Evolutionary conservation across 768 basidiomycete genomes (phyloP).

Genomic region (Lentinula sp.): DNA sequence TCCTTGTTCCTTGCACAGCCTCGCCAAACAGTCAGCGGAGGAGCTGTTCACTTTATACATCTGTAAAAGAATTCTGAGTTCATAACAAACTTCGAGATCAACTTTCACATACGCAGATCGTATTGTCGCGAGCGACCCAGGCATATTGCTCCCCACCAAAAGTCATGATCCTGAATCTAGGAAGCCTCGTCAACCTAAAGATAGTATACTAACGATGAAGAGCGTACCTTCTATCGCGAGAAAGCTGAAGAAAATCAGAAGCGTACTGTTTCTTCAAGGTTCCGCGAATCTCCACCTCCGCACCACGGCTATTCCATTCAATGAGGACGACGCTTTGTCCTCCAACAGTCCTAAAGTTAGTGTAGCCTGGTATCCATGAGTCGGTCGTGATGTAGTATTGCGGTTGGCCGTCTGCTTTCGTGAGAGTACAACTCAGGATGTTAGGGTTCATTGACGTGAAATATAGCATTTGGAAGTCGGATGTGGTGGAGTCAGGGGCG

Average conservation of each 20-base stretch:
- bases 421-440: slow-evolving; percentile 48
- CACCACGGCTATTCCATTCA: slow-evolving; percentile 44
- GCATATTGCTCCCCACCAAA: slow-evolving; percentile 42
- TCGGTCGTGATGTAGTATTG: slow-evolving; percentile 48
- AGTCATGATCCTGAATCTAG: slow-evolving; percentile 45
- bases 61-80: slow-evolving; percentile 22
- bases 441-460: slow-evolving; percentile 47
- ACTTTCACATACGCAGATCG: slow-evolving; percentile 40
- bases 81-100: neutral
- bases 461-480: slow-evolving; percentile 31
- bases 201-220: neutral
- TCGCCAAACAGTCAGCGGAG: slow-evolving; percentile 36
- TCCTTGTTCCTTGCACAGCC: slow-evolving; percentile 39
- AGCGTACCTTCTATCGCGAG: slow-evolving; percentile 35
- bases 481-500: slow-evolving; percentile 6
- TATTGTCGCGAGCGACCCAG: slow-evolving; percentile 50
- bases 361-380: slow-evolving; percentile 42
- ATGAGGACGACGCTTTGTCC: slow-evolving; percentile 46
- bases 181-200: neutral
- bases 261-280: slow-evolving; percentile 42
- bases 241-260: slow-evolving; percentile 49
- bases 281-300: slow-evolving; percentile 48
- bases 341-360: slow-evolving; percentile 43
- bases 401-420: slow-evolving; percentile 43
- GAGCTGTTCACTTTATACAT: slow-evolving; percentile 34